Conservation (phyloP, 2,329 filamentous ascomycete species). For the Alternaria metachromatica region DNA sequence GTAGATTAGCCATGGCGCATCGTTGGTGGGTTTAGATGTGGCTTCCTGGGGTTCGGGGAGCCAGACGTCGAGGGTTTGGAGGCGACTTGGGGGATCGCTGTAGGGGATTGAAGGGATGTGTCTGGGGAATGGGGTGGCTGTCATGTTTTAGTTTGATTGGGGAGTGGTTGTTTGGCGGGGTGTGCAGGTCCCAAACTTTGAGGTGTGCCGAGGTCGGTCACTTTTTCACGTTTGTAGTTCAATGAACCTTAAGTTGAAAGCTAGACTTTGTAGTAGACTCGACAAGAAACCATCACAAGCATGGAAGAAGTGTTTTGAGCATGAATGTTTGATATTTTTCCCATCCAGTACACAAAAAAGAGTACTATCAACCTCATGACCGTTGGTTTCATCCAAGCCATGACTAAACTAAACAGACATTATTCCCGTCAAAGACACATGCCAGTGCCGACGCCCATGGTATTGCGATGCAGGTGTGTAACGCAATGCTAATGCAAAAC, state of each 20-base stretch:
- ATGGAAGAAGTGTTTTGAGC: not conserved
- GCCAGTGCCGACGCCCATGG: constrained; percentile 28
- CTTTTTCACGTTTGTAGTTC: fast-evolving
- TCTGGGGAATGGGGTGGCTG: constrained; percentile 19
- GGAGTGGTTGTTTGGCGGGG: constrained; percentile 23
- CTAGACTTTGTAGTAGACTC: too few relatives aligned
- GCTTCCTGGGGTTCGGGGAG: constrained; percentile 44
- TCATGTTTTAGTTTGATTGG: constrained; percentile 22
- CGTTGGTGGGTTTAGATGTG: not conserved
- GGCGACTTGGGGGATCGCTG: constrained; percentile 28
- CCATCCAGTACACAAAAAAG: constrained; percentile 15
- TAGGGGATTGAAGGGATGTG: constrained; percentile 37
- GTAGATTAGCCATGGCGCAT: constrained; percentile 50
- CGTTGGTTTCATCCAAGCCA: constrained; percentile 11
- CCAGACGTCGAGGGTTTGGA: constrained; percentile 54
- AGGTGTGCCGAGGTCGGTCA: not conserved
- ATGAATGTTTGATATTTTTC: constrained; percentile 15
- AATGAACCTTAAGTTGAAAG: not conserved
- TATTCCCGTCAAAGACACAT: constrained; percentile 21
- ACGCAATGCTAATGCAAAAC: constrained; percentile 28
- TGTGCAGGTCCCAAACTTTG: not conserved
- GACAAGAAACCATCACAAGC: not conserved
- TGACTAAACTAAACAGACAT: constrained; percentile 13
- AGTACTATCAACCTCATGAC: not conserved
- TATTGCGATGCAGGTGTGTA: constrained; percentile 19